Conservation (phyloP, 495 filamentous ascomycete species). For the Xylaria venustula region DNA sequence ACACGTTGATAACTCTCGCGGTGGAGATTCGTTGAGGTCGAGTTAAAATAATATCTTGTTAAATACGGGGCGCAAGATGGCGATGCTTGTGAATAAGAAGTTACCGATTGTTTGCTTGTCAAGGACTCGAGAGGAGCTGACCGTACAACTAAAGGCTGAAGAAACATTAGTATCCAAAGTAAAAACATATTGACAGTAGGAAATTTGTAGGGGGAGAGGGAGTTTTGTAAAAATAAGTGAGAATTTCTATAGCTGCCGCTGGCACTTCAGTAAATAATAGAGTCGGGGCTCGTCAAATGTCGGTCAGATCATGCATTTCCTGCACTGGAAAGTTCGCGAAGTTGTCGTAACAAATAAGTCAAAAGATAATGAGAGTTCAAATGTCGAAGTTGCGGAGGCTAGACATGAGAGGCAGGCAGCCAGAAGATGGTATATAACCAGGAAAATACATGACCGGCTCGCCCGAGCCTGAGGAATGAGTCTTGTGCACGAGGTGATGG, state of each 20-base stretch:
- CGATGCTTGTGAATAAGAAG: not conserved
- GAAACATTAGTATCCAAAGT: constrained; percentile 24
- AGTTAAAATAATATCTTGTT: constrained; percentile 8
- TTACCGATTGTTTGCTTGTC: not conserved
- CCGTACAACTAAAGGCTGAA: constrained; percentile 20
- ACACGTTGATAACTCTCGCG: constrained; percentile 19
- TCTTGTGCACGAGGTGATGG: constrained; percentile 23
- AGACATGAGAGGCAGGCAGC: not conserved
- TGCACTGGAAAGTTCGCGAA: no score
- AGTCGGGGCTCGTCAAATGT: not conserved
- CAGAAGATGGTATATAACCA: constrained; percentile 10
- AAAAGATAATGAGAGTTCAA: not conserved
- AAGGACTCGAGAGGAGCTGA: constrained; percentile 10
- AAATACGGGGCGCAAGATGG: not conserved
- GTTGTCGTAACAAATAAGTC: not conserved
- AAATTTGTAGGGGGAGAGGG: constrained; percentile 1
- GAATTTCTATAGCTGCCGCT: constrained; percentile 2
- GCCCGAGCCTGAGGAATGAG: constrained; percentile 23
- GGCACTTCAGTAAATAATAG: not conserved
- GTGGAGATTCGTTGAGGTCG: constrained; percentile 3
- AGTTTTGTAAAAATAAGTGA: not conserved
- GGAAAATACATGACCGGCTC: constrained; percentile 14
- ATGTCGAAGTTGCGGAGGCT: no score
- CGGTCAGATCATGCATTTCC: not conserved
- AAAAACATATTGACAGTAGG: constrained; percentile 17